Evolutionary conservation across 768 basidiomycete genomes (phyloP).

Genomic region (Leccinum incarnatum): DNA sequence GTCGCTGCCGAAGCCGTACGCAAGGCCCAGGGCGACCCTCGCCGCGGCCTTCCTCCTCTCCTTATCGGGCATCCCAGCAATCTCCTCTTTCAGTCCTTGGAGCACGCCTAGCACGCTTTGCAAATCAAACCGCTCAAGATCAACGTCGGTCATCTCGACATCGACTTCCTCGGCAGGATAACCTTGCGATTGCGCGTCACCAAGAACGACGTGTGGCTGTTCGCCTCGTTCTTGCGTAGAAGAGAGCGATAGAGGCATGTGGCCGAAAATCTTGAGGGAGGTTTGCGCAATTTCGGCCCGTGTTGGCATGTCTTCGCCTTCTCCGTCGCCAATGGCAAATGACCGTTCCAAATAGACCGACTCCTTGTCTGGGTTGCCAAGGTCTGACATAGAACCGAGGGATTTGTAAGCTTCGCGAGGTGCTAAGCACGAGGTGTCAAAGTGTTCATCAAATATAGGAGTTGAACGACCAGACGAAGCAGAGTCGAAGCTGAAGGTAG

Average conservation of each 20-base stretch:
- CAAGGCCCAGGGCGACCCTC: slow-evolving; percentile 66
- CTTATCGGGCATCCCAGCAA: slow-evolving; percentile 58
- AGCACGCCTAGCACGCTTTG: slow-evolving; percentile 56
- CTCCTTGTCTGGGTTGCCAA: slow-evolving; percentile 44
- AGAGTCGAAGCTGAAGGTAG: slow-evolving; percentile 28
- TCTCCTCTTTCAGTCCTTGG: slow-evolving; percentile 72
- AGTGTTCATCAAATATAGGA: slow-evolving; percentile 22
- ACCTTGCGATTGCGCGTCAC: slow-evolving; percentile 30
- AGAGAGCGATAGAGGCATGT: slow-evolving; percentile 15
- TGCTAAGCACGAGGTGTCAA: slow-evolving; percentile 18
- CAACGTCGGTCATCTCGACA: slow-evolving; percentile 34
- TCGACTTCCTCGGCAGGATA: slow-evolving; percentile 14
- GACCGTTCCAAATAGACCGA: slow-evolving; percentile 15
- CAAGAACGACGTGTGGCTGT: background rate
- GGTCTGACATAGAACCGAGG: slow-evolving; percentile 58
- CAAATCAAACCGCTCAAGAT: slow-evolving; percentile 57
- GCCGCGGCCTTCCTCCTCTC: slow-evolving; percentile 70
- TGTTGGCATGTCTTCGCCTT: slow-evolving; percentile 42
- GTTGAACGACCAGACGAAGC: slow-evolving; percentile 25
- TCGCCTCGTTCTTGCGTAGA: slow-evolving; percentile 14
- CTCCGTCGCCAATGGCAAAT: slow-evolving; percentile 2
- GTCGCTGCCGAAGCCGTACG: slow-evolving; percentile 51
- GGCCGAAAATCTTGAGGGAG: slow-evolving; percentile 51
- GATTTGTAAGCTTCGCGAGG: slow-evolving; percentile 43
- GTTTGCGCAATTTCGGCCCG: slow-evolving; percentile 48